A percentile compares a stretch with the other conserved stretches of the same genome.
Conservation (phyloP, 2,329 filamentous ascomycete species). For the Talaromyces sp. region DNA sequence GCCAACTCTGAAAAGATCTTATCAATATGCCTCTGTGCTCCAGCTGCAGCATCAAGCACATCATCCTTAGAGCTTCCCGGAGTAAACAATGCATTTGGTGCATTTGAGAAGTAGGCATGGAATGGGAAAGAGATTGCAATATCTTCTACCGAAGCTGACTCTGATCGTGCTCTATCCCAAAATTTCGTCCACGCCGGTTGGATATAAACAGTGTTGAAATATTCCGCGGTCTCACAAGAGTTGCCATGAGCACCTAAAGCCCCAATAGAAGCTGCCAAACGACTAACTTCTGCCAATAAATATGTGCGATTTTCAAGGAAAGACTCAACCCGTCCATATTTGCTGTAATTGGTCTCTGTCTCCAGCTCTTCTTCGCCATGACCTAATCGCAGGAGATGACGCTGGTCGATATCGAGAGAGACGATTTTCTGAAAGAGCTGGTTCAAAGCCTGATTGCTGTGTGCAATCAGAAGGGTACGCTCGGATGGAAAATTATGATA, state of each 20-base stretch:
- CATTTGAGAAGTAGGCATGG: conserved; percentile 78
- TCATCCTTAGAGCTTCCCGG: conserved; percentile 60
- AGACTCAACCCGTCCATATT: conserved; percentile 89
- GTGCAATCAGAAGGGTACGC: conserved; percentile 85
- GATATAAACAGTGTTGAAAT: conserved; percentile 92
- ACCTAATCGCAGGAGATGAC: conserved; percentile 85
- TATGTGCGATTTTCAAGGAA: conserved; percentile 83
- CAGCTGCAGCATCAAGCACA: conserved; percentile 71
- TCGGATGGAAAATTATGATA: conserved; percentile 97
- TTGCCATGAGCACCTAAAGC: conserved; percentile 93
- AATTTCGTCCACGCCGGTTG: conserved; percentile 86
- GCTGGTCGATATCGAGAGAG: conserved; percentile 91
- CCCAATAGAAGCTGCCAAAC: conserved; percentile 76
- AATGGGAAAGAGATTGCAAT: conserved; percentile 80
- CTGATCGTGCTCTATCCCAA: conserved; percentile 60
- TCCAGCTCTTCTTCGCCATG: conserved; percentile 94
- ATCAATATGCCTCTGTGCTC: conserved; percentile 83
- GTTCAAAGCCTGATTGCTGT: conserved; percentile 97
- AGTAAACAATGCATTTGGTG: conserved; percentile 81
- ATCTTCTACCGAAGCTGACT: conserved; percentile 56
- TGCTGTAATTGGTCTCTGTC: conserved; percentile 83
- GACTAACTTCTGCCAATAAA: conserved; percentile 78
- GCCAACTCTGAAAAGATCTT: conserved; percentile 90
- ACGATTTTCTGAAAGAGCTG: conserved; percentile 98
- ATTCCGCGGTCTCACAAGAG: conserved; percentile 93